Evolutionary conservation across 345 rosid genomes (phyloP).

Genomic region (Gossypium raimondii): DNA sequence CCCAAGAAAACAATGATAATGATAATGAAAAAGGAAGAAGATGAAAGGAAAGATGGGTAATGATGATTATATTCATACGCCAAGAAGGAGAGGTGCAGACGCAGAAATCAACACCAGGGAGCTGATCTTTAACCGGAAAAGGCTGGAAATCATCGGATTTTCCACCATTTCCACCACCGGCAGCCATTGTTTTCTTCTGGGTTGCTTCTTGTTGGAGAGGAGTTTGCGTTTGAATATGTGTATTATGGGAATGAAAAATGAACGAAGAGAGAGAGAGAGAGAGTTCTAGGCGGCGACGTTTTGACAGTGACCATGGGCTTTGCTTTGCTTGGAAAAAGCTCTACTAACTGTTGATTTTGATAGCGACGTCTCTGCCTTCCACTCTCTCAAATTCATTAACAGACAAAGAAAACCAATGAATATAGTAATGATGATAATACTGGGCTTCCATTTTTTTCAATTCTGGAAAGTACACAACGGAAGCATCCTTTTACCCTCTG

Average conservation of each 20-base stretch:
- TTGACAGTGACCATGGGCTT: not conserved
- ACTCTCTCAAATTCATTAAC: too few species aligned
- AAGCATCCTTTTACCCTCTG: too few species aligned
- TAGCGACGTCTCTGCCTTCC: not conserved
- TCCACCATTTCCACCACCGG: slow-evolving; percentile 26
- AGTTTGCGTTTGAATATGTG: not conserved
- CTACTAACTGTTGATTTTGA: not conserved
- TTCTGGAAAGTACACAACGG: too few species aligned
- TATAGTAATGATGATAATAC: too few species aligned
- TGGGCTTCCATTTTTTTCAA: too few species aligned
- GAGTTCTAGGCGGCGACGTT: slow-evolving; percentile 20
- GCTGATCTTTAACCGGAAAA: slow-evolving; percentile 78
- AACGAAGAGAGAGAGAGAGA: not conserved
- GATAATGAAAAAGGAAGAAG: not conserved
- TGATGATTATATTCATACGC: slow-evolving; percentile 36
- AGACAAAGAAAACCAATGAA: not conserved
- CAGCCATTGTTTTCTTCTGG: slow-evolving; percentile 29
- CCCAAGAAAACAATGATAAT: slow-evolving; percentile 1
- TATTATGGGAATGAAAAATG: too few species aligned
- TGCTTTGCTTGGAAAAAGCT: not conserved
- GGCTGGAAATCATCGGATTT: slow-evolving; percentile 68
- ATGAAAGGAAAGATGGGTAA: not conserved
- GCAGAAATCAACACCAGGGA: slow-evolving; percentile 77
- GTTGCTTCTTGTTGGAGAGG: not conserved
- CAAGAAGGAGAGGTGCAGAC: slow-evolving; percentile 74